Percentiles rank a stretch among this genome's conserved stretches.
phyloP scores from a whole-genome alignment of 805 yeast genomes.

The Yamadazyma nakazawae region DNA sequence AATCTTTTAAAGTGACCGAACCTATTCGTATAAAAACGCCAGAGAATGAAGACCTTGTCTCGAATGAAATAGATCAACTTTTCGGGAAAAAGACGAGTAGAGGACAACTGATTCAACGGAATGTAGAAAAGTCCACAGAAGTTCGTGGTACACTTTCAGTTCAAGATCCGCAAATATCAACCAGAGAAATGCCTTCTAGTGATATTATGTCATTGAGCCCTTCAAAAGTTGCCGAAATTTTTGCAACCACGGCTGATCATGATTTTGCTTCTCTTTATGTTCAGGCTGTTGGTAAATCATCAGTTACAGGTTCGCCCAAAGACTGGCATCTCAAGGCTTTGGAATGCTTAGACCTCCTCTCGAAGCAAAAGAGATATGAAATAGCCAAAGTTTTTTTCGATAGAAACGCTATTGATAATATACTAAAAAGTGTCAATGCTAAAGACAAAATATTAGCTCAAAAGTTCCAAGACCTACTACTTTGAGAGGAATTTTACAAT shows the following conservation, averaged over 20 bases:
- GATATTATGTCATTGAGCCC: slow-evolving; percentile 16
- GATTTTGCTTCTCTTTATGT: slow-evolving; percentile 47
- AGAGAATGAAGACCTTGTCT: not conserved
- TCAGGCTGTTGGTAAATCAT: slow-evolving; percentile 34
- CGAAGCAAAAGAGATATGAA: slow-evolving; percentile 28
- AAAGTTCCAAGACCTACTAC: not conserved
- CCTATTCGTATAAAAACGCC: not conserved
- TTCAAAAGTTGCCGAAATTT: slow-evolving; percentile 26
- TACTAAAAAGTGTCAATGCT: not conserved
- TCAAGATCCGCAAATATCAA: too few species aligned
- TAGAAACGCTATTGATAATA: slow-evolving; percentile 12
- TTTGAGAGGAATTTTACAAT: not conserved
- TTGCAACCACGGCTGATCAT: slow-evolving; percentile 15
- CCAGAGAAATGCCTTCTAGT: not conserved
- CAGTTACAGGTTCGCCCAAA: slow-evolving; percentile 10
- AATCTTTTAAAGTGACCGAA: not conserved
- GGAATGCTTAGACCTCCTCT: slow-evolving; percentile 22
- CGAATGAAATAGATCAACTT: slow-evolving; percentile 17
- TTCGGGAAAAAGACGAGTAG: slow-evolving; percentile 10
- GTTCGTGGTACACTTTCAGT: too few species aligned
- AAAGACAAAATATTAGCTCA: not conserved
- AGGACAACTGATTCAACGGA: not conserved
- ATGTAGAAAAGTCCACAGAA: too few species aligned
- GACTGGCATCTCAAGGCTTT: slow-evolving; percentile 18
- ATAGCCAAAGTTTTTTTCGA: slow-evolving; percentile 32